Base-by-base conservation (phyloP, 176 grass and related monocot species). In the Ampelocalamus luodianensis region DNA sequence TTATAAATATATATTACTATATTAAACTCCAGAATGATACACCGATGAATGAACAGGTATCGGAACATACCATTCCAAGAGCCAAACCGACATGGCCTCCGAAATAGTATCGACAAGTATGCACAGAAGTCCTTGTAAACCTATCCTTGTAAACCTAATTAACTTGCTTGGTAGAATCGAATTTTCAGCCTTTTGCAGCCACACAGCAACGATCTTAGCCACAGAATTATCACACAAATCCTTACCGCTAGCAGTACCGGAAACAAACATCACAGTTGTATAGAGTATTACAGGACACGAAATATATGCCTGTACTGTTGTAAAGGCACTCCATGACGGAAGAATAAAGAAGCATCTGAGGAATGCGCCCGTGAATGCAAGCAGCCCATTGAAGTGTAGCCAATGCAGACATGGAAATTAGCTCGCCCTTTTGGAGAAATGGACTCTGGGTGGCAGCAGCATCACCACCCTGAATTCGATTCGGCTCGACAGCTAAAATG, bases 401-500 rank as follows among this genome's bases (percentile, higher is more conserved):
- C 13, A 12, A 67, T 29, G 69, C 23, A 32, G 49, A 37, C 59
- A 56, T 68, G 60, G 5, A 65, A 23, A 18, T 39, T 24, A 70
- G 18, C 15, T 44, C 8, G 55, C 3, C 23, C 3, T 55, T 71
- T n/a, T 6, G 40, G 63, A 71, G 44, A 77, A 74, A 81, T 9
- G 7, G 77, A 24, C 24, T 5, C 44, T 32, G 20, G 16, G 42
- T 24, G 80, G 80, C 11, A 46, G 45, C 54, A 51, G 72, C 72
- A 40, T 0, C 64, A 54, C 61, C 22, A 45, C 36, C 49, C 58
- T 56, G 34, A 71, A 37, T 12, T 62, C 76, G 67, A 74, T 74
- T 53, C 46, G 68, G 15, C 77, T 54, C 67, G 76, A 89, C 24
- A 48, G 58, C 18, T 4, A 22, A 61, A 53, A 40, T 74, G 40